Base-by-base conservation (phyloP, 2,329 filamentous ascomycete species). In the Xenosphaeropsis pyriputrescens region DNA sequence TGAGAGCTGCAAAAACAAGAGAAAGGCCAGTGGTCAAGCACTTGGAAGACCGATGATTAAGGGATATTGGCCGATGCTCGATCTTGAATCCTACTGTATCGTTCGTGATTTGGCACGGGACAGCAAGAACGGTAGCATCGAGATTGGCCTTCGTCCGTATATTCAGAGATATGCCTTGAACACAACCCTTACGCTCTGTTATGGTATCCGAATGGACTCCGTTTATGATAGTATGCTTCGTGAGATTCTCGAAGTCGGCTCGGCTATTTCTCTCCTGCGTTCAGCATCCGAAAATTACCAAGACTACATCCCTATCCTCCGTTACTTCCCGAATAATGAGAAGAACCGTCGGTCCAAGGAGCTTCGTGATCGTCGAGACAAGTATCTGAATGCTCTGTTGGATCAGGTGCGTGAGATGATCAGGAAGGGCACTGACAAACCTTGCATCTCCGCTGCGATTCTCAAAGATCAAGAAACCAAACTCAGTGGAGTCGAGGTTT, bases 391-490 rank as follows among this genome's bases (percentile, higher is more conserved):
- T 39, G 51, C 58, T 5, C 58, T 72, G 1, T 53, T 70, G 5
- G 57, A 66, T 39, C 65, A 67, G 41, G 64, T 71, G 5, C 56
- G 64, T 11, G 61, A 57, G 12, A 69, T 68, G 65, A 68, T 70
- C 41, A 54, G 58, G 35, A 55, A 61, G 5, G 66, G 66, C 6
- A 67, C 60, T 0, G 67, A 70, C 41, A 69, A 68, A 47, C 66
- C 67, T 1, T 71, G 68, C 43, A 70, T 72, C 43, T 63, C 61
- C 1, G 65, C 65, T 0, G 66, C 66, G 1, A 69, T 71, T 22
- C 52, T 71, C 8, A 71, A 70, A 44, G 67, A 70, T 39, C 51
- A 68, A 43, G 67, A 71, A 44, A 67, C 65, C 1, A 68, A 66
- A 44, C 55, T 72, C 3, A 63, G 57, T 1, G 65, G 63, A 1